Evolutionary conservation across 768 basidiomycete genomes (phyloP).

Genomic region (Hygrophoropsis aurantiaca): DNA sequence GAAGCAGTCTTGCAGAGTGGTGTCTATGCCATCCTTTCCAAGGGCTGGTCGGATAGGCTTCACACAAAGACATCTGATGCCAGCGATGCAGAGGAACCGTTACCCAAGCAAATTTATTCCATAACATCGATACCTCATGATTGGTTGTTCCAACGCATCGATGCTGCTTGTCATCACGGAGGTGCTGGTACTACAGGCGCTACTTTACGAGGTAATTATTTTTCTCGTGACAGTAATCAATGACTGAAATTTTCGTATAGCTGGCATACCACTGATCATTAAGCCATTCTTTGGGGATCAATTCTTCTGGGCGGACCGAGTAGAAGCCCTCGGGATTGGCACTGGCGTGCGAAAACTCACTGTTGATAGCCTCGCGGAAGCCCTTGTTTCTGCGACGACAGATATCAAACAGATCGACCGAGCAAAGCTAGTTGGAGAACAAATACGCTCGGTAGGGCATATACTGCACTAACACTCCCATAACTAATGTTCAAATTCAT

Average conservation of each 20-base stretch:
- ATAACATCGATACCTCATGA: slow-evolving; percentile 91
- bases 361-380: slow-evolving; percentile 72
- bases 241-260: slow-evolving; percentile 34
- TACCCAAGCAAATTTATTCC: slow-evolving; percentile 79
- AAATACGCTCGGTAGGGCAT: slow-evolving; percentile 71
- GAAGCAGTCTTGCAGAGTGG: slow-evolving; percentile 86
- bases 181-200: slow-evolving; percentile 97
- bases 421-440: slow-evolving; percentile 81
- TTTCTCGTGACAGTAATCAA: neutral
- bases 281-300: slow-evolving; percentile 98
- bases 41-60: slow-evolving; percentile 96
- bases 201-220: slow-evolving; percentile 73
- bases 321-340: slow-evolving; percentile 94
- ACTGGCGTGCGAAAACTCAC: slow-evolving; percentile 86
- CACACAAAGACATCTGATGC: slow-evolving; percentile 61
- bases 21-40: slow-evolving; percentile 91
- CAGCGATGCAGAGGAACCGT: slow-evolving; percentile 62
- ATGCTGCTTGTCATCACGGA: slow-evolving; percentile 98
- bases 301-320: slow-evolving; percentile 96
- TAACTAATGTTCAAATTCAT: slow-evolving; percentile 1
- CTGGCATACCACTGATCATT: slow-evolving; percentile 93
- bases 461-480: no score
- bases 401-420: slow-evolving; percentile 87
- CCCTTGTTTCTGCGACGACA: slow-evolving; percentile 78
- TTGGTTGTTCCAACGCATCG: slow-evolving; percentile 92